Evolutionary conservation across 768 basidiomycete species (phyloP), one percentile per base, ranked within the genome.

Genomic region (Lactarius quietus): DNA sequence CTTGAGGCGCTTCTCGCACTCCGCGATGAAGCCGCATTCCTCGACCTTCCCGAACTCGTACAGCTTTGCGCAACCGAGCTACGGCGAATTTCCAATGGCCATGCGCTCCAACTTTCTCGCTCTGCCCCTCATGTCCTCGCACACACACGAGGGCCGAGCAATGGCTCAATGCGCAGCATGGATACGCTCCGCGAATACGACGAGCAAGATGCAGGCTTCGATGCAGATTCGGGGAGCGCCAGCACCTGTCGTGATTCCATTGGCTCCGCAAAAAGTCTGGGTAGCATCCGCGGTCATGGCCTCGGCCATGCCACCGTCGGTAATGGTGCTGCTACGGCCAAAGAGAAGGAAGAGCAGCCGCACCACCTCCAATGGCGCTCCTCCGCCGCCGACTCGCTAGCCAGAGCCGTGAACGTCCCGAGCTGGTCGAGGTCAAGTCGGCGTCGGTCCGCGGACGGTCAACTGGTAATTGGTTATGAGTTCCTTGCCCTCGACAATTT

Each of bases 11-110:
- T 93, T 28, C 80, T 90, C 52, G 88, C 91, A 66, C 83, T 93
- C 28, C 84, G 90, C 14, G 90, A 93, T 68, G 92, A 94, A 72
- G 88, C 92, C 2, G 78, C 79, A 48, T 92, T 86, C 71, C 84
- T 93, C n/a, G 85, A 83, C 31, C 84, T 93, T 59, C 81, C 81
- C 0, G 82, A 81, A 53, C 80, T 94, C 20, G 79, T 84, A 66
- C 81, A 79, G 67, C 80, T 94, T 2, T 93, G 92, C 71, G 75
- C 76, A 9, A 84, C 86, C 20, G 89, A 93, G 76, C 80, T 92
- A 41, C 81, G 82, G n/a, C 83, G 83, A 57, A 78, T 75, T 33
- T 72, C 78, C 31, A 56, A 48, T 36, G 8, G 33, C 8, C 14
- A 52, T 26, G 74, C 78, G 23, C 3, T 53, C 7, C 63, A 65